These are phyloP conservation scores for Komagataea norvegica DNA, from an alignment of 1,139 yeast genomes.

Conservation along the genomic window DNA sequence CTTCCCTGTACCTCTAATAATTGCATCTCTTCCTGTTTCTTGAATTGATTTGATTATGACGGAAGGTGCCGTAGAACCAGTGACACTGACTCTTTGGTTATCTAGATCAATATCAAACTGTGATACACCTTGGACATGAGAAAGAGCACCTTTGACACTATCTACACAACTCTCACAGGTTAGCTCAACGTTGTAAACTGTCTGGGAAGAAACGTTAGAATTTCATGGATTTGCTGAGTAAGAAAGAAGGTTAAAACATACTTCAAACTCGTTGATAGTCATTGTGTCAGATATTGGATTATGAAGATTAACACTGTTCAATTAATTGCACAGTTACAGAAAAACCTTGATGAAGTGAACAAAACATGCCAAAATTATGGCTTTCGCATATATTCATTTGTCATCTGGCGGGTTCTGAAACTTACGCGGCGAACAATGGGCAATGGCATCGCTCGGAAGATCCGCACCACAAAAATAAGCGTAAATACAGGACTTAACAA, in stretches of 20 bases:
- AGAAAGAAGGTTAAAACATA: slow-evolving; percentile 1
- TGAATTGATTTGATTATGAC: slow-evolving; percentile 61
- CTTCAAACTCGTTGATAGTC: slow-evolving; percentile 10
- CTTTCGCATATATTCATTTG: slow-evolving; percentile 2
- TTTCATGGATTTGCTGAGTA: not conserved
- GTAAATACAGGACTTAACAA: not conserved
- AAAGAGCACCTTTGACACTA: slow-evolving; percentile 50
- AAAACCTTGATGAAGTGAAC: too few species aligned
- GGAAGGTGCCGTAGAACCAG: slow-evolving; percentile 68
- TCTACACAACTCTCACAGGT: slow-evolving; percentile 69
- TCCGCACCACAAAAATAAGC: not conserved
- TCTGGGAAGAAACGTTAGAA: slow-evolving; percentile 28
- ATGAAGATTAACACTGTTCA: not conserved
- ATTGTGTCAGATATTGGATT: not conserved
- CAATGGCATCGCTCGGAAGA: too few species aligned
- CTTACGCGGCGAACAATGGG: not conserved
- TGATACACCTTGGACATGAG: slow-evolving; percentile 42
- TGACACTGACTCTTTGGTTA: slow-evolving; percentile 56
- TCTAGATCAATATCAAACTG: slow-evolving; percentile 48
- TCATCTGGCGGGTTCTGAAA: not conserved
- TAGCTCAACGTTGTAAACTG: slow-evolving; percentile 76
- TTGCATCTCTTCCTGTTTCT: slow-evolving; percentile 77
- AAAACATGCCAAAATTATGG: too few species aligned
- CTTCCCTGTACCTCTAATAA: slow-evolving; percentile 84
- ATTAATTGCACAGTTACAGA: too few species aligned